Conservation (phyloP, 1,139 yeast genomes). For the Yamadazyma sp. region DNA sequence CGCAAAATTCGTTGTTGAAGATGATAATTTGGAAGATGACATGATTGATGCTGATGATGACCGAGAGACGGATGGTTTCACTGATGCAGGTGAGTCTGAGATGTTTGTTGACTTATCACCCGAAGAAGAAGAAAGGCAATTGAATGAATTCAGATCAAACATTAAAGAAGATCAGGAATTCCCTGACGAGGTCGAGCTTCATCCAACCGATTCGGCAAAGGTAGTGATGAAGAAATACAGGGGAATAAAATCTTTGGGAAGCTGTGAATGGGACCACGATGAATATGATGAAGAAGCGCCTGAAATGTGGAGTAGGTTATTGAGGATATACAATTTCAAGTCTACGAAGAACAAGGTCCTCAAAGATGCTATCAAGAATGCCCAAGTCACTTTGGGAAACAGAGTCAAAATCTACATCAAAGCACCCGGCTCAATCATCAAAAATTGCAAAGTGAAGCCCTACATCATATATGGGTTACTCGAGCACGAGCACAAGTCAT, state of each 20-base stretch:
- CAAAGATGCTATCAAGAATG: constrained; percentile 60
- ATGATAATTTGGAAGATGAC: constrained; percentile 25
- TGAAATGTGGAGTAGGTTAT: constrained; percentile 69
- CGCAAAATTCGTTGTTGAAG: constrained; percentile 16
- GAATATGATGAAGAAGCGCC: constrained; percentile 81
- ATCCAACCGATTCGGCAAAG: constrained; percentile 72
- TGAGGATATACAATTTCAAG: constrained; percentile 74
- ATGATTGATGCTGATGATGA: constrained; percentile 21
- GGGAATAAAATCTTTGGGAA: constrained; percentile 80
- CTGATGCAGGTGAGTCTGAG: constrained; percentile 48
- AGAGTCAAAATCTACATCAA: constrained; percentile 58
- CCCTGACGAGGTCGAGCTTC: constrained; percentile 92
- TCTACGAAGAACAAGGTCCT: constrained; percentile 70
- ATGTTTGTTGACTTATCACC: constrained; percentile 72
- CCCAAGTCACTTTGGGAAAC: constrained; percentile 68
- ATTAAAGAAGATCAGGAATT: constrained; percentile 87
- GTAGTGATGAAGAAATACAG: constrained; percentile 76
- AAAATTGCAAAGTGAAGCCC: constrained; percentile 38
- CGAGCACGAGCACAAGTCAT: constrained; percentile 82
- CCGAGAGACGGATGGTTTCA: constrained; percentile 29
- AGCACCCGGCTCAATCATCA: constrained; percentile 58
- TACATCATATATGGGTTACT: constrained; percentile 72
- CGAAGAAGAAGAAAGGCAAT: constrained; percentile 82
- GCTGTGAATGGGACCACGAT: constrained; percentile 85
- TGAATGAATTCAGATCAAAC: constrained; percentile 62